These are phyloP conservation scores for Aureobasidium mangrovei DNA, from an alignment of 2,329 filamentous ascomycete species.

Conservation along the genomic window DNA sequence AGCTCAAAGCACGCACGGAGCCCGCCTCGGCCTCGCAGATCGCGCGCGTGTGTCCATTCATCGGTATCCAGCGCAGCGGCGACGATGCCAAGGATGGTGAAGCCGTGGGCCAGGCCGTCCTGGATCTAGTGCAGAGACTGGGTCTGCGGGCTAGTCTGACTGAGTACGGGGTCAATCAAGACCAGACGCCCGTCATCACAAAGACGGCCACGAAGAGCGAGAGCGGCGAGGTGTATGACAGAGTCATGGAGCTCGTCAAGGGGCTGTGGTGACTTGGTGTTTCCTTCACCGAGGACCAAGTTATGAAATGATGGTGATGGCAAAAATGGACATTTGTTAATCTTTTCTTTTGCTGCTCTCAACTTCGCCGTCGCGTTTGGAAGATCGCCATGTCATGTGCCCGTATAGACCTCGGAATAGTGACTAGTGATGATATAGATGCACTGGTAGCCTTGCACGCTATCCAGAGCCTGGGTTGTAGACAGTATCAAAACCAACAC, in stretches of 20 bases:
- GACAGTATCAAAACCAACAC: no score
- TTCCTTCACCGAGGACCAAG: not conserved
- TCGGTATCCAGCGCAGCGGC: slow-evolving; percentile 32
- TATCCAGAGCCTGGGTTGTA: no score
- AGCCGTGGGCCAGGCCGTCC: slow-evolving; percentile 37
- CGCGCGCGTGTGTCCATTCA: slow-evolving; percentile 36
- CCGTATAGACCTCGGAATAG: no score
- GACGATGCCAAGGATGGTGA: slow-evolving; percentile 36
- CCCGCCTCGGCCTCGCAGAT: slow-evolving; percentile 40
- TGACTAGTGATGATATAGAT: no score
- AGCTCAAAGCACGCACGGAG: slow-evolving; percentile 38
- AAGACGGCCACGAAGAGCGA: slow-evolving; percentile 38
- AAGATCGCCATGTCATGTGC: no score
- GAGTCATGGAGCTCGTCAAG: slow-evolving; percentile 36
- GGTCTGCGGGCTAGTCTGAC: slow-evolving; percentile 39
- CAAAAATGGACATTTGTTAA: no score
- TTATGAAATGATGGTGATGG: no score
- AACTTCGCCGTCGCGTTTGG: no score
- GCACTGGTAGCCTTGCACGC: no score
- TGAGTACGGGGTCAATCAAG: slow-evolving; percentile 36
- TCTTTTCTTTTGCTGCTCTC: no score
- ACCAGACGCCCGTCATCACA: slow-evolving; percentile 35
- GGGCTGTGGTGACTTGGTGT: slow-evolving; percentile 25
- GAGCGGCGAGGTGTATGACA: slow-evolving; percentile 35
- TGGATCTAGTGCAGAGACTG: slow-evolving; percentile 35